Base-by-base conservation (phyloP, 2,329 filamentous ascomycete genomes). In the Penicillium rolfsii region DNA sequence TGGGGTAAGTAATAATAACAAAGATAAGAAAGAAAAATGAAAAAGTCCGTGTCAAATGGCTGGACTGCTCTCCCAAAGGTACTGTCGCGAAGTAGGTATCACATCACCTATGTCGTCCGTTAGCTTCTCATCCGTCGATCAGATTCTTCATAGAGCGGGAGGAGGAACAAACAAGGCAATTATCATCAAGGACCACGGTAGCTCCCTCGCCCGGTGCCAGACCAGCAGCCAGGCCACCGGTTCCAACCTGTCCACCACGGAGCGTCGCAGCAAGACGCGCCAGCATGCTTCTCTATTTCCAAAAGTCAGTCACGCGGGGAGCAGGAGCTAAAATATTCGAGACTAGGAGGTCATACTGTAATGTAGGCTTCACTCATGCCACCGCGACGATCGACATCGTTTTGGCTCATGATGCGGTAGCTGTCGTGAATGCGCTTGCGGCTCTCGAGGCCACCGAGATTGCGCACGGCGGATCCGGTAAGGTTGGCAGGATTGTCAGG, bases 351-450 rank as follows among this genome's bases (percentile, higher is more conserved):
- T 11, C 79, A 60, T 76, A 84, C 81, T 64, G 84, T 86, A 53
- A 88, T 82, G 62, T 81, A 83, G 43, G 83, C 82, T 61, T 88
- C 85, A 58, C 81, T 81, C 66, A 84, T 81, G 14, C 85, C 85
- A 16, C 83, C 85, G 63, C 82, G 82, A 36, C 85, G 80, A 59
- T 85, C 81, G 62, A 84, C 81, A 67, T 89, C 85, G 68, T 89
- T 89, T 67, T 85, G 80, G 62, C 81, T 83, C 58, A 82, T 85
- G 67, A 89, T 89, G 60, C 83, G 80, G 59, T 89, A 87, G 55
- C 81, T 82, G 55, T 86, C 78, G 40, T 87, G 81, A 77, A 89
- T 83, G 9, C 85, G 80, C 67, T 84, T 85, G 41, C 85, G 77
- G 65, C 84, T 87, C 28, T 76, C 72, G 12, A 89, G 79, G 1